These are phyloP conservation scores for Lepidium didymum DNA, from an alignment of 345 rosid species.

Conservation along the genomic window DNA sequence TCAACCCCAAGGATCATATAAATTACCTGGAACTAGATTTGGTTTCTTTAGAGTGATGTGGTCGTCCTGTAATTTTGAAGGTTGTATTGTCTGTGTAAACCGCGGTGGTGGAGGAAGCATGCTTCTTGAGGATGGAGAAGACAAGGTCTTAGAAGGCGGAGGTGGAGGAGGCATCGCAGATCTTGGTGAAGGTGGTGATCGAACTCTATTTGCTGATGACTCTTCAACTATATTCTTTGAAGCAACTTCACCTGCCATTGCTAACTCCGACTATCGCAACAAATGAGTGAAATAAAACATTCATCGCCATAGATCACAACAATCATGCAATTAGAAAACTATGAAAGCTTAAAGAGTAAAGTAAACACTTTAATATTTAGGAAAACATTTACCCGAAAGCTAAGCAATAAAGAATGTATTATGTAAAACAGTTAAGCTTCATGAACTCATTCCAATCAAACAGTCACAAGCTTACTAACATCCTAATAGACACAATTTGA, in stretches of 20 bases:
- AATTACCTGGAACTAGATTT: slow-evolving; percentile 49
- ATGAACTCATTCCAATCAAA: not conserved
- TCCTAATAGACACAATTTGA: not conserved
- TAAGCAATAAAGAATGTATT: not conserved
- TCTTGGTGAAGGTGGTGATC: slow-evolving; percentile 27
- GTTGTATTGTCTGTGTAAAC: slow-evolving; percentile 29
- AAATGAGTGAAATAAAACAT: slow-evolving; percentile 20
- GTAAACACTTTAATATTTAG: not conserved
- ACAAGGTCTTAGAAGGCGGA: slow-evolving; percentile 43
- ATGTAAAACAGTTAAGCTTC: not conserved
- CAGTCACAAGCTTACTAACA: not conserved
- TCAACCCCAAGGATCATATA: not conserved
- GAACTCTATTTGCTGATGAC: slow-evolving; percentile 33
- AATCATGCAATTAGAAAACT: not conserved
- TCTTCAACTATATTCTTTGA: slow-evolving; percentile 37
- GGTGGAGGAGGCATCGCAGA: slow-evolving; percentile 35
- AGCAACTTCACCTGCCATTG: slow-evolving; percentile 32
- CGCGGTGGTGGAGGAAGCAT: slow-evolving; percentile 39
- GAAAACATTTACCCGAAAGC: not conserved
- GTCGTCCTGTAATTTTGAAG: slow-evolving; percentile 28
- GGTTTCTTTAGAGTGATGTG: slow-evolving; percentile 20
- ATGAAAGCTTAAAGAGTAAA: not conserved
- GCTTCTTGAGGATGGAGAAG: slow-evolving; percentile 26
- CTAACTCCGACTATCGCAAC: slow-evolving; percentile 40
- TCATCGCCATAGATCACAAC: not conserved